Evolutionary conservation across 2,329 filamentous ascomycete species (phyloP).

Genomic region (Venturia aucupariae): DNA sequence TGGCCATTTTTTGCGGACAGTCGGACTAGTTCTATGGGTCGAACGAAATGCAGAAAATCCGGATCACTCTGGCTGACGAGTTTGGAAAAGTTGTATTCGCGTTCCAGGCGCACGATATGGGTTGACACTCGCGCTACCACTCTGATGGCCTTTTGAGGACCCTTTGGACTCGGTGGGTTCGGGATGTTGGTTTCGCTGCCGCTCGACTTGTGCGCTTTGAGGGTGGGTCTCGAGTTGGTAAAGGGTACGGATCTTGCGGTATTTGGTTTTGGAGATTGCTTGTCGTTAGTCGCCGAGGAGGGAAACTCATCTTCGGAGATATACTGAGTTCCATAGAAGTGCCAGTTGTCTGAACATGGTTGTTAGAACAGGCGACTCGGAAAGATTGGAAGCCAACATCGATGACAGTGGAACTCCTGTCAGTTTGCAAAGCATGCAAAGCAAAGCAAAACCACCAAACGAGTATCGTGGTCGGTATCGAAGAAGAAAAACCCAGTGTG

Average conservation of each 20-base stretch:
- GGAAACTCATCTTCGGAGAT: neutral
- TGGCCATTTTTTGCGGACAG: constrained; percentile 61
- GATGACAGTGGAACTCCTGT: neutral
- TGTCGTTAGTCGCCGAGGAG: neutral
- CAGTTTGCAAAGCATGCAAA: too few relatives aligned
- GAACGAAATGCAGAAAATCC: constrained; percentile 64
- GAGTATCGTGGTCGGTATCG: neutral
- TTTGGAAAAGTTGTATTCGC: constrained; percentile 76
- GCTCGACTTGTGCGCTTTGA: constrained; percentile 11
- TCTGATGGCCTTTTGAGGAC: constrained; percentile 37
- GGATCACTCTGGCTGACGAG: constrained; percentile 64
- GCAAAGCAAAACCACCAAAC: neutral
- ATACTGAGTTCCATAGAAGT: constrained; percentile 33
- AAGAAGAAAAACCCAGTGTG: neutral
- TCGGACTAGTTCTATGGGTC: constrained; percentile 69
- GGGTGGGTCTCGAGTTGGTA: constrained; percentile 3
- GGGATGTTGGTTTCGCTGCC: constrained; percentile 33
- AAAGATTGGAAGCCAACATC: neutral
- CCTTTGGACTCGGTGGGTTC: constrained; percentile 29
- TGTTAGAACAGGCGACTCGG: neutral
- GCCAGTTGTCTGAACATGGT: constrained; percentile 60
- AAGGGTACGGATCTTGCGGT: constrained; percentile 3
- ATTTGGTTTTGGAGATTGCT: constrained; percentile 39
- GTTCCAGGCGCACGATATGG: constrained; percentile 74
- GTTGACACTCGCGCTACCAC: constrained; percentile 77